These are phyloP conservation scores for Suillus ampliporus DNA, from an alignment of 768 basidiomycete species.

Conservation along the genomic window DNA sequence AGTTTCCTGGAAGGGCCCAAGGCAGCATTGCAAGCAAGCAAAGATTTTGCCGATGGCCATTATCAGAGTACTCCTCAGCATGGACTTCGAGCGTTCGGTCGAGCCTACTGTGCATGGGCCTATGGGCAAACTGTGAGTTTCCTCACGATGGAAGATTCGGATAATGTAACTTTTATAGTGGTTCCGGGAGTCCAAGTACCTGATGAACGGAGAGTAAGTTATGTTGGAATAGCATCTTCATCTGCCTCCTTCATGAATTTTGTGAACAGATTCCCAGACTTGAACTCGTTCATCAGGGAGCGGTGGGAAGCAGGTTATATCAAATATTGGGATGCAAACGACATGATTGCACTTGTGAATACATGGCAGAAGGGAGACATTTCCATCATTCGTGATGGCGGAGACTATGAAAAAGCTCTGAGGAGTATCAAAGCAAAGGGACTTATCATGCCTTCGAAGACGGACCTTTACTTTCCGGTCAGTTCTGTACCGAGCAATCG, in stretches of 20 bases:
- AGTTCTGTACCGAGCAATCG: constrained; percentile 2
- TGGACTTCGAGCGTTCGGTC: constrained; percentile 60
- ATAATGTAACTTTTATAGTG: constrained; percentile 42
- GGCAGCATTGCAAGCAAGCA: constrained; percentile 56
- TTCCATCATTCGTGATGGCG: constrained; percentile 49
- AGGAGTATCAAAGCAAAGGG: constrained; percentile 54
- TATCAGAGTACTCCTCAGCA: constrained; percentile 53
- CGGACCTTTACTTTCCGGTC: constrained; percentile 65
- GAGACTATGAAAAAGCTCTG: constrained; percentile 49
- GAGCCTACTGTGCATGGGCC: constrained; percentile 66
- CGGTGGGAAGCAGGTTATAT: constrained; percentile 55
- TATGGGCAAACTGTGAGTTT: constrained; percentile 58
- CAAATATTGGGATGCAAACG: constrained; percentile 58
- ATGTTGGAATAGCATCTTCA: not conserved
- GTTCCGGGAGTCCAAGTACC: constrained; percentile 56
- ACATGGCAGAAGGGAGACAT: constrained; percentile 63
- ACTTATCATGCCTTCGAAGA: constrained; percentile 64
- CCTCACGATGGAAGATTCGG: not conserved
- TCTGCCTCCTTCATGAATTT: not conserved
- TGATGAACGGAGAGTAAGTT: constrained; percentile 47
- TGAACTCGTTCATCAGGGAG: constrained; percentile 55
- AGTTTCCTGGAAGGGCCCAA: constrained; percentile 69
- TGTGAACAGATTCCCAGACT: constrained; percentile 47
- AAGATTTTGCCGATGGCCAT: constrained; percentile 59
- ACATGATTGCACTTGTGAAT: constrained; percentile 52